These are phyloP conservation scores for Simplicillium sp. DNA, from an alignment of 2,329 filamentous ascomycete species.

Conservation along the genomic window DNA sequence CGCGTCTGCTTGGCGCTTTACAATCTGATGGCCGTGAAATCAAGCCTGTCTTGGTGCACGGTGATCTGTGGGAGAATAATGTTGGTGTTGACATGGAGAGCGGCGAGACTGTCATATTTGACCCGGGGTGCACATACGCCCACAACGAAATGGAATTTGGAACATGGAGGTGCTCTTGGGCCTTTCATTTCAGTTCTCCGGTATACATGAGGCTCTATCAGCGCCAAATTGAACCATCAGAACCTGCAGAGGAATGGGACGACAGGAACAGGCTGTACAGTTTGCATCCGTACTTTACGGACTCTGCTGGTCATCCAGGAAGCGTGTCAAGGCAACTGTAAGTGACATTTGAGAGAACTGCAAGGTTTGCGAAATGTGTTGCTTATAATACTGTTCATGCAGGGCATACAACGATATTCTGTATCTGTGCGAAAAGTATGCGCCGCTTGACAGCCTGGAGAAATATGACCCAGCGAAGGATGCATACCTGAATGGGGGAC, in stretches of 20 bases:
- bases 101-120: constrained; percentile 19
- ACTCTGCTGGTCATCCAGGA: constrained; percentile 14
- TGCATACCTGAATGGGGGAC: constrained; percentile 7
- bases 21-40: constrained; percentile 18
- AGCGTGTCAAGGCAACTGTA: constrained; percentile 15
- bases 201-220: constrained; percentile 10
- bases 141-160: constrained; percentile 22
- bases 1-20: constrained; percentile 17
- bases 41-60: constrained; percentile 21
- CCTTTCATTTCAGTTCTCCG: constrained; percentile 10
- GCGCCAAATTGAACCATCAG: constrained; percentile 10
- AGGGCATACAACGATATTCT: constrained; percentile 26
- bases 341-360: no score
- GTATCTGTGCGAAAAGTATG: constrained; percentile 25
- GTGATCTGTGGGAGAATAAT: constrained; percentile 24
- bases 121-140: constrained; percentile 20
- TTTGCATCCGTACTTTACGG: constrained; percentile 8
- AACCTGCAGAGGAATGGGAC: constrained; percentile 14
- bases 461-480: constrained; percentile 19
- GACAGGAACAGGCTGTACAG: constrained; percentile 16
- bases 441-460: constrained; percentile 17
- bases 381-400: no score
- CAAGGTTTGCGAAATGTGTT: no score
- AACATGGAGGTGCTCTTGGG: constrained; percentile 13
- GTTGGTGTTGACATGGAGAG: constrained; percentile 16